Evolutionary conservation across 225 moss, liverwort and hornwort species (phyloP).

Genomic region (Rhytidiadelphus loreus): DNA sequence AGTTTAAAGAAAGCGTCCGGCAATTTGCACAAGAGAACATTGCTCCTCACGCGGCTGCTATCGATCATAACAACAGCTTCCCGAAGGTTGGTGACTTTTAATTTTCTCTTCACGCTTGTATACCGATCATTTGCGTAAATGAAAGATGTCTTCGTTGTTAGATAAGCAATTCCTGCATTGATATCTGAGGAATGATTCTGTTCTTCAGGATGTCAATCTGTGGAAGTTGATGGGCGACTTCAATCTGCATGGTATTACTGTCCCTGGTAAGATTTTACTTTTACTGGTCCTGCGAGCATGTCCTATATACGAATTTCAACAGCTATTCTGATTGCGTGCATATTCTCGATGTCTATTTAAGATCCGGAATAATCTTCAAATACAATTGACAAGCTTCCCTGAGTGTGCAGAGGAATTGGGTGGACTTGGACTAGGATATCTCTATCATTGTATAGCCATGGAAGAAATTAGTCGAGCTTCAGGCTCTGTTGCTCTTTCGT

Average conservation of each 20-base stretch:
- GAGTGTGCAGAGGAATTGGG: constrained; percentile 75
- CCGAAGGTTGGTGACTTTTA: constrained; percentile 45
- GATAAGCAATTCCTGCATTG: neutral
- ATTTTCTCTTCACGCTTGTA: neutral
- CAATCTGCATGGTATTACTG: constrained; percentile 91
- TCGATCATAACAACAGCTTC: constrained; percentile 73
- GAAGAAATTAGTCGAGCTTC: constrained; percentile 97
- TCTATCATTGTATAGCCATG: constrained; percentile 98
- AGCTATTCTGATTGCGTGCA: neutral
- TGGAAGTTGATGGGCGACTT: constrained; percentile 99
- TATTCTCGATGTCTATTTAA: neutral
- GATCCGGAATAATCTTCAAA: neutral
- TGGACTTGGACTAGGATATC: constrained; percentile 93
- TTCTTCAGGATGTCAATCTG: constrained; percentile 71
- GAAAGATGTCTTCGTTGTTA: neutral
- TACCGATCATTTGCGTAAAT: neutral
- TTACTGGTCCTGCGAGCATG: neutral
- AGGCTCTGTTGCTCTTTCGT: constrained; percentile 93
- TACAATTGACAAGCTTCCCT: neutral
- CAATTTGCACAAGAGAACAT: constrained; percentile 88
- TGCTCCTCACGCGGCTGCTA: constrained; percentile 91
- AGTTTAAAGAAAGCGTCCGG: constrained; percentile 92
- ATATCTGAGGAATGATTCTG: neutral
- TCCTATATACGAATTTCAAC: neutral
- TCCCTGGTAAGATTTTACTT: constrained; percentile 60